phyloP scores from a whole-genome alignment of 805 yeast species.

The Naumovozyma baii region DNA sequence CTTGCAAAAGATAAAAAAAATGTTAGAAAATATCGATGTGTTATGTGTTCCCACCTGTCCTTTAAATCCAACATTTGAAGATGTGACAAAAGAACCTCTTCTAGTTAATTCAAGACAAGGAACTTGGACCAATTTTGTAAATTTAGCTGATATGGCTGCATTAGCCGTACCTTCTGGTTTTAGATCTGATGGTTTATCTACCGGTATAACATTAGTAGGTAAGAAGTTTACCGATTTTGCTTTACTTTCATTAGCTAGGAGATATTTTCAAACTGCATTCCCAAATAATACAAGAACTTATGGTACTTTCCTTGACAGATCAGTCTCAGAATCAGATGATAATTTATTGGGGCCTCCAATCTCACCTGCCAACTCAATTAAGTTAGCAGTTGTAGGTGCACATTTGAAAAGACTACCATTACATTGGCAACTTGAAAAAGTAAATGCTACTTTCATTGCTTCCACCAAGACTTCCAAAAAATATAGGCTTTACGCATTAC shows the following conservation, averaged over 20 bases:
- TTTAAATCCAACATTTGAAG: slow-evolving; percentile 71
- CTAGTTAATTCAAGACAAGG: slow-evolving; percentile 84
- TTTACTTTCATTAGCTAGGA: slow-evolving; percentile 68
- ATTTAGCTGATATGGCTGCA: slow-evolving; percentile 87
- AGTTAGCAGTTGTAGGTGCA: slow-evolving; percentile 93
- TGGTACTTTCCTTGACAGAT: slow-evolving; percentile 34
- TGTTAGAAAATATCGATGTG: slow-evolving; percentile 57
- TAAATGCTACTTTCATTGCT: slow-evolving; percentile 59
- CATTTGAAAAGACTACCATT: slow-evolving; percentile 81
- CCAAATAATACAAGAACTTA: slow-evolving; percentile 41
- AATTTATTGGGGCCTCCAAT: slow-evolving; percentile 15
- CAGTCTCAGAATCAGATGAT: slow-evolving; percentile 7
- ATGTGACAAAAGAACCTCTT: slow-evolving; percentile 69
- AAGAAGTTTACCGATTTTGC: slow-evolving; percentile 83
- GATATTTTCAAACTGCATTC: slow-evolving; percentile 45
- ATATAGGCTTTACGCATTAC: slow-evolving; percentile 75
- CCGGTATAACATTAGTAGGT: slow-evolving; percentile 80
- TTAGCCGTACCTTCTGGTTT: slow-evolving; percentile 88
- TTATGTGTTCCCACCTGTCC: slow-evolving; percentile 91
- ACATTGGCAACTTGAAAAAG: slow-evolving; percentile 88
- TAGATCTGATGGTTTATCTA: slow-evolving; percentile 78
- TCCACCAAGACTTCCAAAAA: slow-evolving; percentile 60
- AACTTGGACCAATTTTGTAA: slow-evolving; percentile 96
- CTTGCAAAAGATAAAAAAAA: slow-evolving; percentile 48
- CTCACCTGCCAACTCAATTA: slow-evolving; percentile 36